A percentile compares a stretch with the other conserved stretches of the same genome.
Evolutionary conservation across 2,329 filamentous ascomycete species (phyloP).

Genomic region (Lachnellula suecica): DNA sequence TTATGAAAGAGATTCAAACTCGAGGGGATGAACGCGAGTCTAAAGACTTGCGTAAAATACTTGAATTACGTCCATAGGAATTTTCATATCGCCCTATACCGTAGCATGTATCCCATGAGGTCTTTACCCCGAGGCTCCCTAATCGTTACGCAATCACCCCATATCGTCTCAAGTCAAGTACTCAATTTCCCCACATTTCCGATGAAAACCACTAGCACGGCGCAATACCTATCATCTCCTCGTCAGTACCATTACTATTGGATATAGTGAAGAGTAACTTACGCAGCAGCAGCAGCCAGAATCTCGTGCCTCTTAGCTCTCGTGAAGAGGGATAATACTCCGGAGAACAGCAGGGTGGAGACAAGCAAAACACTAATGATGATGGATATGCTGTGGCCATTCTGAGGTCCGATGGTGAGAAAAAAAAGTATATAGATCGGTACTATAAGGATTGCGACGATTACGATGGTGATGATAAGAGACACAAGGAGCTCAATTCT

Average conservation of each 20-base stretch:
- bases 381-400: conserved; percentile 5
- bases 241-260: neutral
- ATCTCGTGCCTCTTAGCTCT: conserved; percentile 27
- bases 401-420: conserved; percentile 1
- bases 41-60: no score
- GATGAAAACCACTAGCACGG: conserved; percentile 24
- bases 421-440: conserved; percentile 20
- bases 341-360: conserved; percentile 23
- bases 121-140: no score
- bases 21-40: no score
- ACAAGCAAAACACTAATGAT: conserved; percentile 21
- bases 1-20: no score
- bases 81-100: no score
- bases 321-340: conserved; percentile 20
- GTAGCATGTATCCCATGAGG: no score
- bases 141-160: no score
- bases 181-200: neutral
- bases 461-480: conserved; percentile 10
- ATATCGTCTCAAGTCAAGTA: no score
- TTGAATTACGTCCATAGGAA: no score
- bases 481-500: conserved; percentile 7
- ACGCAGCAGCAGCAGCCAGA: conserved; percentile 28
- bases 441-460: conserved; percentile 14
- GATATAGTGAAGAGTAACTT: conserved; percentile 8
- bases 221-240: conserved; percentile 16